A percentile compares a stretch with the other conserved stretches of the same genome.
Conservation (phyloP, 495 filamentous ascomycete species). For the Xylaria castorea region DNA sequence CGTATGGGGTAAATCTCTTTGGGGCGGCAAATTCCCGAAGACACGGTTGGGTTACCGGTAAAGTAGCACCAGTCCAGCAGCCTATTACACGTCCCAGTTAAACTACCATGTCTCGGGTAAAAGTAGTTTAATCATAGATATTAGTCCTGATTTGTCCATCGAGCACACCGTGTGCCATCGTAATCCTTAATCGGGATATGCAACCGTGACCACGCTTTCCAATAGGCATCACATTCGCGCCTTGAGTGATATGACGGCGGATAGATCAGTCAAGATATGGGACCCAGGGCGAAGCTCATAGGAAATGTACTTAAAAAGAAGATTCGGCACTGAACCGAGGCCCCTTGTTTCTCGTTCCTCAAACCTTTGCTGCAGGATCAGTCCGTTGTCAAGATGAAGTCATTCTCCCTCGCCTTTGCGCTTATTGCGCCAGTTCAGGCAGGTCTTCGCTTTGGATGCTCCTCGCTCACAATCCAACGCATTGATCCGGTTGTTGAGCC, state of each 20-base stretch:
- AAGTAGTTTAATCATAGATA: slow-evolving; percentile 32
- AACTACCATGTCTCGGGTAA: slow-evolving; percentile 37
- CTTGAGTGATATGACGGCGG: not conserved
- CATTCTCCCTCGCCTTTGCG: slow-evolving; percentile 44
- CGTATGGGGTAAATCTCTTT: slow-evolving; percentile 29
- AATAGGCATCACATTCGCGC: slow-evolving; percentile 21
- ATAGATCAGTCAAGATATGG: not conserved
- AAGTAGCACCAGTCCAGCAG: slow-evolving; percentile 27
- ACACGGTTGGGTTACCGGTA: slow-evolving; percentile 32
- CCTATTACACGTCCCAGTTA: slow-evolving; percentile 31
- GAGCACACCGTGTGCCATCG: slow-evolving; percentile 2
- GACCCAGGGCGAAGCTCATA: not conserved
- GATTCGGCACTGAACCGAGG: slow-evolving; percentile 16
- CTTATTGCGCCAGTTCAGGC: slow-evolving; percentile 50
- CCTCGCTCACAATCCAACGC: slow-evolving; percentile 53
- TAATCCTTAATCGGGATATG: slow-evolving; percentile 22
- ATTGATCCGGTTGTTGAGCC: slow-evolving; percentile 57
- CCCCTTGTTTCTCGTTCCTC: slow-evolving; percentile 29
- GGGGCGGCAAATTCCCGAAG: slow-evolving; percentile 32
- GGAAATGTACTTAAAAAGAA: slow-evolving; percentile 19
- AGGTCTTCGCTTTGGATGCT: slow-evolving; percentile 56
- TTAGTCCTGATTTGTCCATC: slow-evolving; percentile 24
- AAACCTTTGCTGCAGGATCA: slow-evolving; percentile 30
- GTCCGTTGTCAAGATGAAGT: slow-evolving; percentile 51
- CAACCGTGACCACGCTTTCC: slow-evolving; percentile 21